phyloP scores from a whole-genome alignment of 352 stramenopile genomes.

The Pythium insidiosum region DNA sequence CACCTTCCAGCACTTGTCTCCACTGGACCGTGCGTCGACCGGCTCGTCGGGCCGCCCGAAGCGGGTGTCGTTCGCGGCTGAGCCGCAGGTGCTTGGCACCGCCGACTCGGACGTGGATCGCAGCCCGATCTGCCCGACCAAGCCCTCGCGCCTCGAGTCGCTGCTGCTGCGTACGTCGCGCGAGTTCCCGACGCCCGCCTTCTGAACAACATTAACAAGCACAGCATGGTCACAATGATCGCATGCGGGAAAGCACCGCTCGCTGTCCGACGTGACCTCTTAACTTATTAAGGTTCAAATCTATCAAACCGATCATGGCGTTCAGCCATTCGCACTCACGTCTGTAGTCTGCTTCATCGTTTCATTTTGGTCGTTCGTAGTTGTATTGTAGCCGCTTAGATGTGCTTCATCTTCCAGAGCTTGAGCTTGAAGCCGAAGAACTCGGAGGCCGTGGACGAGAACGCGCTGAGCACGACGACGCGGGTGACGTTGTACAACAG shows the following conservation, averaged over 20 bases:
- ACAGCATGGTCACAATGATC: too few relatives aligned
- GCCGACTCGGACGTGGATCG: constrained; percentile 71
- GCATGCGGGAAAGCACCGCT: too few relatives aligned
- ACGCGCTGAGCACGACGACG: constrained; percentile 84
- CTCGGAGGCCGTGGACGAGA: constrained; percentile 84
- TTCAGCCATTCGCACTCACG: too few relatives aligned
- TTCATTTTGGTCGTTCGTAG: too few relatives aligned
- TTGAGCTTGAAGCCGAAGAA: constrained; percentile 91
- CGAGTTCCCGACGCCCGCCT: constrained; percentile 69
- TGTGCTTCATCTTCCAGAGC: constrained; percentile 84
- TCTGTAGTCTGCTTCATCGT: too few relatives aligned
- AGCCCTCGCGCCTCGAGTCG: constrained; percentile 78
- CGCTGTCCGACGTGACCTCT: too few relatives aligned
- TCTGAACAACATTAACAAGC: constrained; percentile 28
- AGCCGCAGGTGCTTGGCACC: constrained; percentile 54
- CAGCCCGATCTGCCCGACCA: constrained; percentile 62
- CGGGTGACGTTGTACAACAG: constrained; percentile 87
- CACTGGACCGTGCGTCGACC: background rate
- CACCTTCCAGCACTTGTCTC: constrained; percentile 24
- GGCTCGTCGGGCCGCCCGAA: constrained; percentile 8
- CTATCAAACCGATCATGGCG: too few relatives aligned
- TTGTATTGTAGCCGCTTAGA: constrained; percentile 33
- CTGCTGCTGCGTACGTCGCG: constrained; percentile 73
- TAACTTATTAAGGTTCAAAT: too few relatives aligned
- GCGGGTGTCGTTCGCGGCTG: constrained; percentile 59